Evolutionary conservation across 139 green algal genomes (phyloP), one percentile per base, ranked within the genome.

Genomic region (Volvox reticuliferus): DNA sequence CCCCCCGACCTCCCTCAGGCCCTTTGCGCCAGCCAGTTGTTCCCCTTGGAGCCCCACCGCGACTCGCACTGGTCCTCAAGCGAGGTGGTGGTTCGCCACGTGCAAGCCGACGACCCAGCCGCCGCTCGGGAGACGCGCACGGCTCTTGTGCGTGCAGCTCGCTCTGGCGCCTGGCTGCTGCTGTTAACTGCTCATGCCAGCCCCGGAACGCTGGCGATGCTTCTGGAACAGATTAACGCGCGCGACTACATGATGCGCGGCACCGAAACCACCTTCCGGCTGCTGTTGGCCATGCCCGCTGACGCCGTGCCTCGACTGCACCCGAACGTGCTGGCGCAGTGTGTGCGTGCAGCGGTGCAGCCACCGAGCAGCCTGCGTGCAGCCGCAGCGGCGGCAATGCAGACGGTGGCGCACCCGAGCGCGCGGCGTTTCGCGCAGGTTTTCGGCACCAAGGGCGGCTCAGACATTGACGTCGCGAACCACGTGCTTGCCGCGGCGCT

Each of bases 81-180:
- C 12, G 83, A 92, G 75, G n/a, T 92, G 83, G 36, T 92, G 71
- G 19, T 91, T 62, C 87, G 87, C 21, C 62, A 86, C 87, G 17
- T 89, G 36, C 35, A 82, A n/a, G 16, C 61, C 22, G 79, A 87
- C 32, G 18, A 82, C 24, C 5, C 61, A n/a, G 22, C 6, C 3
- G 24, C 12, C 28, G n/a, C 17, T 1, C 36, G 82, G 5, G 82
- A 90, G 24, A 0, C 87, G 62, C 76, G 82, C 33, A 22, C 82
- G 26, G n/a, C 89, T 1, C 62, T 92, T 1, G 14, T 35, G 19
- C 89, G 83, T 37, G 35, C 36, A 61, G 44, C 30, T 22, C 89
- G 76, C 82, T n/a, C 19, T 14, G 89, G 89, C 73, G 30, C 36
- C 71, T 92, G 89, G 89, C 89, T 92, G 82, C 71, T 92, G 65